phyloP scores from a whole-genome alignment of 805 yeast species.

The Scheffersomyces ergatensis region DNA sequence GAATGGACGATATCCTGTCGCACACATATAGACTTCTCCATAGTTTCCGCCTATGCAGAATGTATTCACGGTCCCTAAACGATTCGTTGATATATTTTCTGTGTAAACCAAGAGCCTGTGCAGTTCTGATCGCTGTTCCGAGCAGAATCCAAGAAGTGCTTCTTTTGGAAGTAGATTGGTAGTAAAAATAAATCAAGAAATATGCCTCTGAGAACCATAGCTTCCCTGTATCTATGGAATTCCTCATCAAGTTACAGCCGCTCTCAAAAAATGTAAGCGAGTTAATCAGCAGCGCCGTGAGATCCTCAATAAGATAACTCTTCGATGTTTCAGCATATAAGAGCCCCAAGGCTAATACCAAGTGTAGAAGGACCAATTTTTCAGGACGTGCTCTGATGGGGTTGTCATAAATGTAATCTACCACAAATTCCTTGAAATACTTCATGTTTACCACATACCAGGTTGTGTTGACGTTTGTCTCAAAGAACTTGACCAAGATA shows the following conservation, averaged over 20 bases:
- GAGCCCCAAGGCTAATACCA: slow-evolving; percentile 39
- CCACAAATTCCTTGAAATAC: slow-evolving; percentile 21
- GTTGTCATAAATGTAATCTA: slow-evolving; percentile 26
- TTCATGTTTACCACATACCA: slow-evolving; percentile 37
- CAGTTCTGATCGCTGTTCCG: slow-evolving; percentile 40
- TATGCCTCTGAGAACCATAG: slow-evolving; percentile 41
- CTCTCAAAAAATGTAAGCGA: slow-evolving; percentile 31
- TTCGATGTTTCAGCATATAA: slow-evolving; percentile 30
- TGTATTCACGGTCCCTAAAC: slow-evolving; percentile 24
- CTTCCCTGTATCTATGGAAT: slow-evolving; percentile 34
- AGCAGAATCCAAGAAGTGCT: slow-evolving; percentile 42
- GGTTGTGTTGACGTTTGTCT: slow-evolving; percentile 35
- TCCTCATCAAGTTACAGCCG: slow-evolving; percentile 26
- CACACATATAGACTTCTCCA: slow-evolving; percentile 31
- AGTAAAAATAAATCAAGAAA: slow-evolving; percentile 34
- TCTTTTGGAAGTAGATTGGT: slow-evolving; percentile 36
- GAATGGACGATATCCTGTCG: slow-evolving; percentile 30
- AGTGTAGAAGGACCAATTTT: slow-evolving; percentile 28
- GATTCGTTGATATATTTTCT: slow-evolving; percentile 33
- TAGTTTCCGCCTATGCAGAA: slow-evolving; percentile 29
- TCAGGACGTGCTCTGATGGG: slow-evolving; percentile 20
- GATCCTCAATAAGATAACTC: slow-evolving; percentile 17
- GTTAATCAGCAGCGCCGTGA: slow-evolving; percentile 12
- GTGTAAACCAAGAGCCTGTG: slow-evolving; percentile 40
- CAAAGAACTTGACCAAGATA: slow-evolving; percentile 20